Evolutionary conservation across 1,139 yeast species (phyloP).

Genomic region (Taphrina sp.): DNA sequence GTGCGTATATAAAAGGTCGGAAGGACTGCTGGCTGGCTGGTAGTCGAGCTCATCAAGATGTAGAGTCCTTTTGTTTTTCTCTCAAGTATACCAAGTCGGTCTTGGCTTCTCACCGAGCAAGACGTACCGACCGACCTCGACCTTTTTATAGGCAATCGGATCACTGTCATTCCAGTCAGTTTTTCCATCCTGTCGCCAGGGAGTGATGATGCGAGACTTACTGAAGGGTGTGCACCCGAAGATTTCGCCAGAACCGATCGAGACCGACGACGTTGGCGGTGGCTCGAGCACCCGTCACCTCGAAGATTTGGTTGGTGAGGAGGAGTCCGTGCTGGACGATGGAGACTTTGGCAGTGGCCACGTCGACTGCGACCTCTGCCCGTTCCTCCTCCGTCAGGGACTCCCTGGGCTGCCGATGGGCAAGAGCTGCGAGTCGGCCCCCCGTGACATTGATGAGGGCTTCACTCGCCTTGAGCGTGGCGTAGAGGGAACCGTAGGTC

Average conservation of each 20-base stretch:
- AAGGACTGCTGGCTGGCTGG: no score
- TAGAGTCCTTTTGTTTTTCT: no score
- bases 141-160: constrained; percentile 11
- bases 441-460: neutral
- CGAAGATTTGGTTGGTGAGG: constrained; percentile 7
- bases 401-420: constrained; percentile 3
- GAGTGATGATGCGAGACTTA: neutral
- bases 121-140: constrained; percentile 6
- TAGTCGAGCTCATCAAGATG: no score
- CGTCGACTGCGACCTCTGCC: constrained; percentile 8
- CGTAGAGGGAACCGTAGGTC: constrained; percentile 1
- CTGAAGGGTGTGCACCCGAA: constrained; percentile 3
- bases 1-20: no score
- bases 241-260: constrained; percentile 7
- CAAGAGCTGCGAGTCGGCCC: neutral
- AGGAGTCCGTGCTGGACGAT: constrained; percentile 4
- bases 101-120: neutral
- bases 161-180: neutral
- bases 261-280: constrained; percentile 1
- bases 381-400: constrained; percentile 2
- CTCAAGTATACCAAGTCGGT: constrained; percentile 8
- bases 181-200: no score
- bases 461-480: neutral
- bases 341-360: constrained; percentile 6
- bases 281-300: constrained; percentile 6